Conservation (phyloP, 768 basidiomycete species). For the Lentinula raphanica region DNA sequence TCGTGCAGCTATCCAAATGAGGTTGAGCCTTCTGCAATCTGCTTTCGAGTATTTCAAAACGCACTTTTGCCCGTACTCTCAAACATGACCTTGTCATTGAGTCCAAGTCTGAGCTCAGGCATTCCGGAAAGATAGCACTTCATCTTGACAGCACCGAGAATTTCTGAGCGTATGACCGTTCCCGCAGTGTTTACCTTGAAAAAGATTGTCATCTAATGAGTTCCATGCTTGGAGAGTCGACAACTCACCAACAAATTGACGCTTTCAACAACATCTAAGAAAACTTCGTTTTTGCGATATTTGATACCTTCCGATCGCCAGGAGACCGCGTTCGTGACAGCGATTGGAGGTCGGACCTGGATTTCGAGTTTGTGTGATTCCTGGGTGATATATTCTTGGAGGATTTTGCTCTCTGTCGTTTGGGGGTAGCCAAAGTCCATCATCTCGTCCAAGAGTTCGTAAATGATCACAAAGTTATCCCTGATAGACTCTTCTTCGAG, state of each 20-base stretch:
- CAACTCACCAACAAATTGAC: slow-evolving; percentile 85
- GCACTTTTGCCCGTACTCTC: slow-evolving; percentile 92
- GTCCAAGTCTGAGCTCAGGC: slow-evolving; percentile 91
- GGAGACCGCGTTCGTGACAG: slow-evolving; percentile 96
- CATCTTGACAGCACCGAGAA: slow-evolving; percentile 99
- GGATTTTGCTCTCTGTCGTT: slow-evolving; percentile 98
- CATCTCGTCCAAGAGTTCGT: slow-evolving; percentile 98
- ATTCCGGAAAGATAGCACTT: slow-evolving; percentile 99
- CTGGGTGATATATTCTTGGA: slow-evolving; percentile 99
- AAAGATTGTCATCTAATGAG: not conserved
- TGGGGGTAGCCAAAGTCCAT: slow-evolving; percentile 99
- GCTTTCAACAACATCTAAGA: slow-evolving; percentile 96
- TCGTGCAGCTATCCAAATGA: slow-evolving; percentile 56
- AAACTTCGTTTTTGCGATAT: slow-evolving; percentile 98
- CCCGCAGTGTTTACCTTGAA: slow-evolving; percentile 92
- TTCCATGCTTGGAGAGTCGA: not conserved
- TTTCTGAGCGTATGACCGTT: slow-evolving; percentile 95
- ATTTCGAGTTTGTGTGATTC: slow-evolving; percentile 96
- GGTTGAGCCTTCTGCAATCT: not conserved
- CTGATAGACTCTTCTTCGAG: slow-evolving; percentile 98
- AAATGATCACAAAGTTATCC: slow-evolving; percentile 99
- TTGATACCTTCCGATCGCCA: slow-evolving; percentile 97
- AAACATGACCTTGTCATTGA: slow-evolving; percentile 99
- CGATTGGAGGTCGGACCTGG: slow-evolving; percentile 88
- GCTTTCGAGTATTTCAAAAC: slow-evolving; percentile 22